A percentile compares a stretch with the other conserved stretches of the same genome.
These are phyloP conservation scores for Fraxinus quadrangulata DNA, from an alignment of 257 asterid species.

Conservation along the genomic window DNA sequence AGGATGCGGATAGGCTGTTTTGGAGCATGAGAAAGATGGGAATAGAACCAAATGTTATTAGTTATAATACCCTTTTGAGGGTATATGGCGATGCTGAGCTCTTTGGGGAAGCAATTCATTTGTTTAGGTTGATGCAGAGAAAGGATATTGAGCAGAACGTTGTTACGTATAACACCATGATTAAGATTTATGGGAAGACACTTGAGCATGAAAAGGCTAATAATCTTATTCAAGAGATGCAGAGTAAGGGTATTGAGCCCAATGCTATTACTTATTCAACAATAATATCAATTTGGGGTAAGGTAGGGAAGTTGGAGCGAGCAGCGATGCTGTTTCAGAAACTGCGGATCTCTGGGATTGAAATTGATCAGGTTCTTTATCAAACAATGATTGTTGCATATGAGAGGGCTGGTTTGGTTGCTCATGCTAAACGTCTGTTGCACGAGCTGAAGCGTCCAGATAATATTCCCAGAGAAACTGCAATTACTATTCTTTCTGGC, in stretches of 20 bases:
- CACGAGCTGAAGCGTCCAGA: slow-evolving; percentile 85
- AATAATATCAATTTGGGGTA: slow-evolving; percentile 88
- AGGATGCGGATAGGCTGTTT: slow-evolving; percentile 87
- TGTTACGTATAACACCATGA: slow-evolving; percentile 94
- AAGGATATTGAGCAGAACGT: slow-evolving; percentile 81
- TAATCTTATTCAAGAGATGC: slow-evolving; percentile 90
- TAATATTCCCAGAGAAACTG: slow-evolving; percentile 84
- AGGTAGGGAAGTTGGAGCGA: slow-evolving; percentile 76
- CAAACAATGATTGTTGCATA: slow-evolving; percentile 93
- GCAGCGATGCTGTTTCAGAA: slow-evolving; percentile 92
- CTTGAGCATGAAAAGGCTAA: slow-evolving; percentile 92
- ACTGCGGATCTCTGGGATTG: slow-evolving; percentile 74
- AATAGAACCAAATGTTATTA: slow-evolving; percentile 85
- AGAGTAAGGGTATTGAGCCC: slow-evolving; percentile 76
- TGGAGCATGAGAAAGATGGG: slow-evolving; percentile 91
- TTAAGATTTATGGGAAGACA: slow-evolving; percentile 86
- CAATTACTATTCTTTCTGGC: slow-evolving; percentile 70
- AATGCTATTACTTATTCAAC: slow-evolving; percentile 87
- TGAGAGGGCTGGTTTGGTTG: slow-evolving; percentile 88
- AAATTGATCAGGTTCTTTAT: slow-evolving; percentile 85
- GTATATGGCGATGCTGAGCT: slow-evolving; percentile 95
- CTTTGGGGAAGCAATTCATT: slow-evolving; percentile 92
- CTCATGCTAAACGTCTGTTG: slow-evolving; percentile 75
- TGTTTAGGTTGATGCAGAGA: slow-evolving; percentile 95
- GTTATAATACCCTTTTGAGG: slow-evolving; percentile 83